phyloP scores from a whole-genome alignment of 495 filamentous ascomycete genomes.

The Lentithecium fluviatile region DNA sequence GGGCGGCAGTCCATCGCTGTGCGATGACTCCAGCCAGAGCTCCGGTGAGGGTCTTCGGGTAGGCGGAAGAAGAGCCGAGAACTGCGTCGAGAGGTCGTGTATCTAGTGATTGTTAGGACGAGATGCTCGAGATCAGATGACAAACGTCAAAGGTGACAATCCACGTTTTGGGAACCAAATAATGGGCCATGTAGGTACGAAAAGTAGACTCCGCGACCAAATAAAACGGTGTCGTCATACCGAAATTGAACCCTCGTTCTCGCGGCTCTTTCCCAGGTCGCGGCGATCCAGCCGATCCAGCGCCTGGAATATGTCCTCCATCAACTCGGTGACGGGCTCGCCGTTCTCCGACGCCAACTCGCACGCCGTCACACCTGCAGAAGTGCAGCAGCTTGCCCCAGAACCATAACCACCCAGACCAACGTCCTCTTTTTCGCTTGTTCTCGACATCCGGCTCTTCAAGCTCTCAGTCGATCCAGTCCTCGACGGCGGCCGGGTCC shows the following conservation, averaged over 20 bases:
- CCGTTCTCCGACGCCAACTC: conserved; percentile 3
- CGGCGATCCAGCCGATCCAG: conserved; percentile 23
- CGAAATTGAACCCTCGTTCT: conserved; percentile 19
- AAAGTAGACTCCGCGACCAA: conserved; percentile 6
- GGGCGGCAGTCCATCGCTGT: conserved; percentile 21
- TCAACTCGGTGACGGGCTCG: conserved; percentile 22
- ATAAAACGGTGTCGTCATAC: conserved; percentile 28
- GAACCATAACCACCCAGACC: neutral
- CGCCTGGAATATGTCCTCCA: conserved; percentile 28
- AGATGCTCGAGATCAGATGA: neutral
- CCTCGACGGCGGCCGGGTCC: conserved; percentile 37
- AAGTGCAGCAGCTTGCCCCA: conserved; percentile 7
- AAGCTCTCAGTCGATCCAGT: conserved; percentile 40
- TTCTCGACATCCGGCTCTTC: conserved; percentile 7
- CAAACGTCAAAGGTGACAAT: too few species aligned
- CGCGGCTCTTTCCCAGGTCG: neutral
- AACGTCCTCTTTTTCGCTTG: neutral
- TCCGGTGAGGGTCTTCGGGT: conserved; percentile 22
- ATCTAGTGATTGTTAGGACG: conserved; percentile 28
- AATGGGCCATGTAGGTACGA: neutral
- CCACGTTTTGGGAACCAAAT: neutral
- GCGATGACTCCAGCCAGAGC: conserved; percentile 14
- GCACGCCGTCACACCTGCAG: conserved; percentile 12
- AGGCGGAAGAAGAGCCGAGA: conserved; percentile 21
- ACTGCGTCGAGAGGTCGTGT: conserved; percentile 26